Evolutionary conservation across 192 early-diverging fungal species (phyloP), one percentile per base, ranked within the genome.

Genomic region (Ambispora gerdemannii): DNA sequence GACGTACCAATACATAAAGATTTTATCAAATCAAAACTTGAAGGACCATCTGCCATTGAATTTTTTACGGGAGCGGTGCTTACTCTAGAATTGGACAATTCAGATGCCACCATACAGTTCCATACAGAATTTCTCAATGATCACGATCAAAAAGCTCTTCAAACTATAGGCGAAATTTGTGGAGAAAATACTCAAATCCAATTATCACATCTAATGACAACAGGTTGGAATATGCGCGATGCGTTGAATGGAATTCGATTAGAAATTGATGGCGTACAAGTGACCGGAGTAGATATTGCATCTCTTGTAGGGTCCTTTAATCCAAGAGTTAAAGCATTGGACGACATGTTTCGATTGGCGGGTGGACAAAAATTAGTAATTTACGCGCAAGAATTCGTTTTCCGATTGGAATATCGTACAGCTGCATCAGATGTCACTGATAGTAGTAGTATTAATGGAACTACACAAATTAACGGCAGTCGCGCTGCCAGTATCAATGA

Each of bases 231-330:
- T 32, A 67, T 67, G 65, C 65, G 35, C 0, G 50, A 67, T 4
- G 25, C 50, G 15, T 33, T 67, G n/a, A 67, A 67, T 33, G 65
- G 65, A 17, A 67, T 67, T 52, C 65, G 65, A n/a, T 53, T 67
- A 53, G 65, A 67, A 67, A 67, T 67, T 53, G 65, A 67, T 53
- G 65, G 65, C 19, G 65, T 67, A n/a, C 65, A 67, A 19, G 28
- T 67, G 28, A 67, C 65, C 4, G 65, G 65, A 4, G 32, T 67
- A 3, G 65, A 67, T 8, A 53, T 67, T 67, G 50, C 65, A 24
- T 67, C 65, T 51, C 35, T 65, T 22, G 28, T 67, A 22, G 65
- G 30, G n/a, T 32, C 65, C 34, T 67, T 38, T 52, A 53, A 15
- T 67, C 65, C 38, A n/a, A 50, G 50, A 19, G 33, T 31, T 8